Conservation (phyloP, 129 eudicot genomes). For the Deinandra increscens region DNA sequence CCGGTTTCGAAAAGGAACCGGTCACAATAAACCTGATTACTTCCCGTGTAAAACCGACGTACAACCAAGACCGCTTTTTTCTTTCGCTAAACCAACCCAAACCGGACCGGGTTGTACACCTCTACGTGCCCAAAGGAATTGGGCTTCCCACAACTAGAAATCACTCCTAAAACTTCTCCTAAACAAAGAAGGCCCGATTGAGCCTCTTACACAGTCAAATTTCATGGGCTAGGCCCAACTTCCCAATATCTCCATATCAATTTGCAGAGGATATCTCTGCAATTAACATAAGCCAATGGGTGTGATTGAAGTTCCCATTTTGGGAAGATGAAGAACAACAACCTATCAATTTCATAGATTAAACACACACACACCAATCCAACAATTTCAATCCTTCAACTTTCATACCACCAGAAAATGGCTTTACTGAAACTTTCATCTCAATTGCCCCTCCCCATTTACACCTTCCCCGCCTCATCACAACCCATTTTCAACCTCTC, state of each 20-base stretch:
- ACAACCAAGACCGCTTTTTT: too few relatives aligned
- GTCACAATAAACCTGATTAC: too few relatives aligned
- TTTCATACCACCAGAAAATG: slow-evolving; percentile 17
- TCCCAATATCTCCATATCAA: neutral
- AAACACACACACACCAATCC: slow-evolving; percentile 1
- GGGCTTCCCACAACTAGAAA: too few relatives aligned
- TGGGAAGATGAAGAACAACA: slow-evolving; percentile 25
- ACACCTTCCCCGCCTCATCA: slow-evolving; percentile 25
- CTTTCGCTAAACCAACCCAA: too few relatives aligned
- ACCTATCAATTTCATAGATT: slow-evolving; percentile 23
- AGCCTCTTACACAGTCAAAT: neutral
- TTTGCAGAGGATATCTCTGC: neutral
- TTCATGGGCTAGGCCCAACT: neutral
- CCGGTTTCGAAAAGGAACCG: too few relatives aligned
- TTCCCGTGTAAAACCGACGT: too few relatives aligned
- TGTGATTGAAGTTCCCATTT: slow-evolving; percentile 6
- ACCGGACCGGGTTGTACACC: too few relatives aligned
- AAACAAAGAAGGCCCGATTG: neutral
- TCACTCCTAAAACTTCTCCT: too few relatives aligned
- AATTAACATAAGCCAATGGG: slow-evolving; percentile 13
- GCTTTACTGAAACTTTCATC: slow-evolving; percentile 39
- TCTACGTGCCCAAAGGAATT: too few relatives aligned
- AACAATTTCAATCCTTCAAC: neutral
- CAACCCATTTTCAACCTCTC: slow-evolving; percentile 28
- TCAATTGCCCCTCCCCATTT: slow-evolving; percentile 35